Evolutionary conservation across 73 alveolate species (phyloP).

Genomic region (Paramecium pentaurelia): DNA sequence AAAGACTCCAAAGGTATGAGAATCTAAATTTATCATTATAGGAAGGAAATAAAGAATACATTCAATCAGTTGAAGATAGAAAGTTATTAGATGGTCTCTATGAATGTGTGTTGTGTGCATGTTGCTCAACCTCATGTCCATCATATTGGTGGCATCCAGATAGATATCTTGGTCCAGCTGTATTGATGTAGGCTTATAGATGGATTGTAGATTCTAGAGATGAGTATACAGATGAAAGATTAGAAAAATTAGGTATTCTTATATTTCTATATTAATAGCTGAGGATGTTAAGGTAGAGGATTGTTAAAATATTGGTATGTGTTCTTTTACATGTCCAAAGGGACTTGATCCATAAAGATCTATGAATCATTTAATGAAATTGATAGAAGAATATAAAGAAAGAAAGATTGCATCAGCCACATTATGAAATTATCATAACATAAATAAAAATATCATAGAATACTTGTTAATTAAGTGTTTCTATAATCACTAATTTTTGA

Average conservation of each 20-base stretch:
- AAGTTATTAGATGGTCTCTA: constrained; percentile 83
- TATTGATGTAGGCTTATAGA: constrained; percentile 90
- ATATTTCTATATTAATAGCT: constrained; percentile 30
- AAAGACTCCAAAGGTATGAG: constrained; percentile 80
- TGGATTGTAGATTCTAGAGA: constrained; percentile 97
- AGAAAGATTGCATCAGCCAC: constrained; percentile 58
- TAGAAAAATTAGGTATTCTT: constrained; percentile 66
- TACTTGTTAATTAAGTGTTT: background rate
- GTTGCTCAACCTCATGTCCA: constrained; percentile 95
- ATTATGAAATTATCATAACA: background rate
- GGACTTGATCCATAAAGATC: constrained; percentile 80
- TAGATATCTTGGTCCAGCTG: constrained; percentile 97
- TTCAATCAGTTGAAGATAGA: constrained; percentile 89
- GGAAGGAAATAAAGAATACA: constrained; percentile 87
- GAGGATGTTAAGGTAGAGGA: constrained; percentile 86
- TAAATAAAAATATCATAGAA: background rate
- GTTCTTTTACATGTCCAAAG: constrained; percentile 90
- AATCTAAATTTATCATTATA: constrained; percentile 59
- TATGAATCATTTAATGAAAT: constrained; percentile 69
- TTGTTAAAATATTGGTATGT: constrained; percentile 89
- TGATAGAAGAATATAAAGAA: constrained; percentile 70
- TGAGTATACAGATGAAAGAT: constrained; percentile 91
- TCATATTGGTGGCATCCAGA: constrained; percentile 98
- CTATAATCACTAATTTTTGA: background rate
- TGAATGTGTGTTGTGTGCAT: constrained; percentile 96